Evolutionary conservation across 768 basidiomycete genomes (phyloP).

Genomic region (Psilocybe cyanescens): DNA sequence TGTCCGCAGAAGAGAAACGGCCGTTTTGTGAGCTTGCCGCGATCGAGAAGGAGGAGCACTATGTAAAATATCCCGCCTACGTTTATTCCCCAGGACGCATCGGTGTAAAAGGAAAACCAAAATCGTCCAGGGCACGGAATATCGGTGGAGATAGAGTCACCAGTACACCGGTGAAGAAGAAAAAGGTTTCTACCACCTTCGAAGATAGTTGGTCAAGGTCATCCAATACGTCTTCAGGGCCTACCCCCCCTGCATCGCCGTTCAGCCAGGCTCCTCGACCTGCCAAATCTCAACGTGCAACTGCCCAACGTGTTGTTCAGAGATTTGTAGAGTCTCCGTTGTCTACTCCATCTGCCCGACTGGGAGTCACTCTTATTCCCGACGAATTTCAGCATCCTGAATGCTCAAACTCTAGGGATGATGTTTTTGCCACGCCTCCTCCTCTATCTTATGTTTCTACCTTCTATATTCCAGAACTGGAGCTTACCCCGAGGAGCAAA

Average conservation of each 20-base stretch:
- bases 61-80: conserved; percentile 30
- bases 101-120: conserved; percentile 12
- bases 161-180: background rate
- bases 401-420: no score
- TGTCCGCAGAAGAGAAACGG: conserved; percentile 24
- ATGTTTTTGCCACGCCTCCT: background rate
- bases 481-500: conserved; percentile 13
- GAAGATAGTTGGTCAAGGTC: background rate
- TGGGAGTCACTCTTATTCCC: background rate
- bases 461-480: conserved; percentile 25
- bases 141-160: background rate
- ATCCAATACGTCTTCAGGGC: background rate
- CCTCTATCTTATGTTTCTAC: conserved; percentile 20
- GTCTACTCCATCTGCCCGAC: background rate
- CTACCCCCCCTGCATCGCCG: conserved; percentile 2
- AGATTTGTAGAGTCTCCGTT: background rate
- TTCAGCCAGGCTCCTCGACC: background rate
- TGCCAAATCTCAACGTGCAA: background rate
- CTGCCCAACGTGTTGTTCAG: conserved; percentile 10
- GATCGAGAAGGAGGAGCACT: conserved; percentile 30
- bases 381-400: no score
- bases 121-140: background rate
- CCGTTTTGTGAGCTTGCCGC: conserved; percentile 22
- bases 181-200: background rate
- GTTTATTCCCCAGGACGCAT: conserved; percentile 25